A percentile compares a stretch with the other conserved stretches of the same genome.
phyloP scores from a whole-genome alignment of 225 moss, liverwort and hornwort species.

The Pseudisothecium myosuroides region DNA sequence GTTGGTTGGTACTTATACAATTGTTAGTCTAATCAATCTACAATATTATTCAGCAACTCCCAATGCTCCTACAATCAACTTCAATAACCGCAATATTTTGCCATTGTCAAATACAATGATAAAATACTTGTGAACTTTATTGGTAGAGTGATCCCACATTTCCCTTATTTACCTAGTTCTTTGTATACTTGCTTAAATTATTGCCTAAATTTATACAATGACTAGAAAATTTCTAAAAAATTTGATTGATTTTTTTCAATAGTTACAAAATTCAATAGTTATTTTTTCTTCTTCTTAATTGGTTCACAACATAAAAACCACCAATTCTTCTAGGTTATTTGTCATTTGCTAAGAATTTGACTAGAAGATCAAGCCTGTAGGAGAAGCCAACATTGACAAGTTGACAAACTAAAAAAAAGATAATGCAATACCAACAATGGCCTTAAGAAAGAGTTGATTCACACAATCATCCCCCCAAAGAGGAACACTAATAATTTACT shows the following conservation, averaged over 20 bases:
- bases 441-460: accelerated
- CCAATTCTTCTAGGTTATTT: accelerated
- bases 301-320: accelerated
- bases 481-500: neutral
- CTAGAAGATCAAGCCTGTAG: neutral
- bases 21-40: neutral
- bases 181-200: neutral
- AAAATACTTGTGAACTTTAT: neutral
- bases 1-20: neutral
- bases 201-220: neutral
- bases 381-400: neutral
- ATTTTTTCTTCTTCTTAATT: neutral
- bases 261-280: neutral
- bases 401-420: neutral
- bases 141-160: neutral
- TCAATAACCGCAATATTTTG: neutral
- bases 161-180: neutral
- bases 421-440: neutral
- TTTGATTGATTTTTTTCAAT: neutral
- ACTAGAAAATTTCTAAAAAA: neutral
- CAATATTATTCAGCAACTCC: accelerated
- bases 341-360: neutral
- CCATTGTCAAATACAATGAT: neutral
- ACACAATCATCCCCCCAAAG: neutral
- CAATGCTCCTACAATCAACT: neutral